Evolutionary conservation across 257 asterid species (phyloP), one percentile per base, ranked within the genome.

Genomic region (Cruciata laevipes): DNA sequence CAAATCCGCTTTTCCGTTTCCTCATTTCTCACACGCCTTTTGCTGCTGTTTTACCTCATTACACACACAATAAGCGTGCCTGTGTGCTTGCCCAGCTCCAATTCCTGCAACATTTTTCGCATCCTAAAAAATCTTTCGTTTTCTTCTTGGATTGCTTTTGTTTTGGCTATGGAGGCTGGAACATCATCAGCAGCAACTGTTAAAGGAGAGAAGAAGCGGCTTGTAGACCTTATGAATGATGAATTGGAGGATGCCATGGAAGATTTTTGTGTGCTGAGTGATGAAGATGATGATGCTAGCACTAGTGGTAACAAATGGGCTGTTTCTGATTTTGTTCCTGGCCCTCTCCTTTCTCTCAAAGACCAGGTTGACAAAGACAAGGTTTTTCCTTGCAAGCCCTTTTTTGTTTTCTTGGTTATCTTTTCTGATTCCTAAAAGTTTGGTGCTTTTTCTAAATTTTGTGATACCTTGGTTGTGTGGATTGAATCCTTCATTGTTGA

Each of bases 341-440:
- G 94, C 24, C 94, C 96, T 72, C 94, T 86, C 57, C 86, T 86
- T 71, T 87, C 96, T 76, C 96, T 88, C 76, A 86, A 83, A 73
- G 92, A 81, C 13, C 96, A 88, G 75, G 84, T 88, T 74, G 94
- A 84, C 53, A 84, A 86, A 78, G 94, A 88, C 78, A 79, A 88
- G 94, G 94, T 88, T 66, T 71, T 27, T 8, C 7, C 24, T n/a
- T 62, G 59, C 35, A n/a, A 47, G 16, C n/a, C 67, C 14, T 2
- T 21, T 25, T 52, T 56, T 3, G 11, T 23, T n/a, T 33, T 13
- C 18, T 18, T 11, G 18, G 12, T 65, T 65, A 30, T 21, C 4
- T 56, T 37, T 20, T 38, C 63, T 68, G 52, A 18, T 24, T 7
- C 47, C 3, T 30, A 3, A 1, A 9, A 4, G 47, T 10, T 42